Evolutionary conservation across 2,329 filamentous ascomycete species (phyloP).

Genomic region (Arthrinium phaeospermum): DNA sequence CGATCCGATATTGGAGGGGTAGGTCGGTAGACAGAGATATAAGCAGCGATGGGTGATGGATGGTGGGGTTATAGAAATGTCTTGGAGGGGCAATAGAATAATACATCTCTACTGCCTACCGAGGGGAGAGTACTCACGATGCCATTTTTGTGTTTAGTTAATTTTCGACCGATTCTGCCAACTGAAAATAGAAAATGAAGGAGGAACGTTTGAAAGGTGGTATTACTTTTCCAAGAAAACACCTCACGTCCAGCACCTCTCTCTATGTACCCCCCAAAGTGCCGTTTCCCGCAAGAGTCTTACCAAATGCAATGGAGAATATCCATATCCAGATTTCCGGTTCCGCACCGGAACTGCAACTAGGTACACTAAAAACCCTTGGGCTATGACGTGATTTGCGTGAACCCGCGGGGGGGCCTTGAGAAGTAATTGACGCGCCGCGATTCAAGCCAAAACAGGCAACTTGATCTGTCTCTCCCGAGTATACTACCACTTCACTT

Average conservation of each 20-base stretch:
- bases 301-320: background rate
- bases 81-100: slow-evolving; percentile 3
- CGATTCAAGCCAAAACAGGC: background rate
- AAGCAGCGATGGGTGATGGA: background rate
- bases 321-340: slow-evolving; percentile 7
- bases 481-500: background rate
- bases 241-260: background rate
- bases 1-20: slow-evolving; percentile 11
- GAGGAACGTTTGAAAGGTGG: background rate
- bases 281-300: slow-evolving; percentile 9
- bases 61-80: slow-evolving; percentile 7
- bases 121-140: slow-evolving; percentile 1
- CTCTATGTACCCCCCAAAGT: background rate
- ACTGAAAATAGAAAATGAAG: background rate
- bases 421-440: background rate
- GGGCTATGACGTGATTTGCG: slow-evolving; percentile 8
- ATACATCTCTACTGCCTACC: background rate
- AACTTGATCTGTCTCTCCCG: background rate
- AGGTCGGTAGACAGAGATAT: background rate
- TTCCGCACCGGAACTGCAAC: slow-evolving; percentile 8
- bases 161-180: background rate
- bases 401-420: background rate
- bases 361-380: background rate
- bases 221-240: background rate
- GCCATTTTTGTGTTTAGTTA: slow-evolving; percentile 4